Conservation (phyloP, 179 eudicot genomes). For the Spergularia azorica region DNA sequence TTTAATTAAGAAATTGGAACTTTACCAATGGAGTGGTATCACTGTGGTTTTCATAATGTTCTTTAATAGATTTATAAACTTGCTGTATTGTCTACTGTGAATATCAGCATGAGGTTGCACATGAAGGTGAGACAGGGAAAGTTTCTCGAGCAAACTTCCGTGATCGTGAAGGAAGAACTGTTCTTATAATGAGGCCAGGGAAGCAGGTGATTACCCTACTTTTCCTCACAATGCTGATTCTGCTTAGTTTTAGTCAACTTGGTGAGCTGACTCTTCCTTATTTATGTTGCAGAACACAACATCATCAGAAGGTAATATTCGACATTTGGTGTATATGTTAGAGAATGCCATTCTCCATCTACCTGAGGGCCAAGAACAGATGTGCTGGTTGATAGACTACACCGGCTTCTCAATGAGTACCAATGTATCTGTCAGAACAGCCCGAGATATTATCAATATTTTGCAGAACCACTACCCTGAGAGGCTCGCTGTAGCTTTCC, state of each 20-base stretch:
- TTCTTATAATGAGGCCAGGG: constrained; percentile 84
- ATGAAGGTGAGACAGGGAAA: constrained; percentile 79
- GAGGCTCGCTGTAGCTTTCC: constrained; percentile 73
- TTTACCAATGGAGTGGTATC: neutral
- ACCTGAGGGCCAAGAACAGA: constrained; percentile 71
- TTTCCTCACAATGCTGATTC: neutral
- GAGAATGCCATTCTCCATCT: constrained; percentile 67
- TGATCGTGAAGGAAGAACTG: constrained; percentile 64
- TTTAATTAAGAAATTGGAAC: neutral
- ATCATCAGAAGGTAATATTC: constrained; percentile 56
- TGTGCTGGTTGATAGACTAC: constrained; percentile 86
- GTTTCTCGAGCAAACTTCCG: constrained; percentile 62
- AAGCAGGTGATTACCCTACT: constrained; percentile 47
- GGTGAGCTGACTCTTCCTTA: constrained; percentile 18
- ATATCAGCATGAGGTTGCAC: constrained; percentile 59
- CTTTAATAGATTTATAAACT: neutral
- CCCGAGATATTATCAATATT: constrained; percentile 62
- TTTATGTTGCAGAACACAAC: constrained; percentile 47
- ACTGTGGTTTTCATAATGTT: neutral
- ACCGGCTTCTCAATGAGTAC: constrained; percentile 59
- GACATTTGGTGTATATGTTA: constrained; percentile 73
- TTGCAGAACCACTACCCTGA: constrained; percentile 85
- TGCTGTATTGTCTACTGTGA: constrained; percentile 3
- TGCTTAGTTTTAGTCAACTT: neutral
- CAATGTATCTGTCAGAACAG: constrained; percentile 54